These are phyloP conservation scores for Oehlia diaphana DNA, from an alignment of 192 early-diverging fungal genomes.

Conservation along the genomic window DNA sequence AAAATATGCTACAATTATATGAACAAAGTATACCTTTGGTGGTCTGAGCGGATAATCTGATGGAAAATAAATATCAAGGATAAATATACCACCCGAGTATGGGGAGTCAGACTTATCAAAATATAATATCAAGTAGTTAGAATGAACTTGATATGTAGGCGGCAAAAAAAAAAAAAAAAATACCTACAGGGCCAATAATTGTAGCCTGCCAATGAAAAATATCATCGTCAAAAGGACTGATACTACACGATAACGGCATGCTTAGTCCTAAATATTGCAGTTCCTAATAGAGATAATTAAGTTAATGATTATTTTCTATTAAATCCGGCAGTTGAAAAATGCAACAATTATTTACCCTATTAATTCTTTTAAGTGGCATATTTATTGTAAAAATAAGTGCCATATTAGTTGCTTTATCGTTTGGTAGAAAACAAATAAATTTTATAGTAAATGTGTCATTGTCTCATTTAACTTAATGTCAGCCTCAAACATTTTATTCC, in stretches of 20 bases:
- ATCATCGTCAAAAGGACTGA: slow-evolving; percentile 90
- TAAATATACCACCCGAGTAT: slow-evolving; percentile 93
- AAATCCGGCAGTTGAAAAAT: too few species aligned
- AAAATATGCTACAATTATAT: background rate
- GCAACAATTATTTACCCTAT: too few species aligned
- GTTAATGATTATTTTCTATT: too few species aligned
- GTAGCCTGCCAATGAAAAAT: slow-evolving; percentile 96
- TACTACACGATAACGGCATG: slow-evolving; percentile 97
- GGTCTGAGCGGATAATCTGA: slow-evolving; percentile 98
- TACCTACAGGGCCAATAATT: slow-evolving; percentile 92
- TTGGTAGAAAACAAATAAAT: too few species aligned
- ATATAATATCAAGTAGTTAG: background rate
- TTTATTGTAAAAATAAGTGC: too few species aligned
- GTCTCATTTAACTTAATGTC: too few species aligned
- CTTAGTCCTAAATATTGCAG: slow-evolving; percentile 92
- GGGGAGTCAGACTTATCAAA: slow-evolving; percentile 80
- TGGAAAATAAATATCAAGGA: slow-evolving; percentile 96
- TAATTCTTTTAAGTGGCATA: too few species aligned
- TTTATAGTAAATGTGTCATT: too few species aligned
- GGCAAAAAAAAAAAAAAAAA: background rate
- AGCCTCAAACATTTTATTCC: too few species aligned
- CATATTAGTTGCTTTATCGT: too few species aligned
- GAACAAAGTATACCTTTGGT: slow-evolving; percentile 69
- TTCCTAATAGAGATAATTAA: slow-evolving; percentile 56
- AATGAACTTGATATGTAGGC: too few species aligned